Evolutionary conservation across 441 rosid species (phyloP).

Genomic region (Geranium incanum): DNA sequence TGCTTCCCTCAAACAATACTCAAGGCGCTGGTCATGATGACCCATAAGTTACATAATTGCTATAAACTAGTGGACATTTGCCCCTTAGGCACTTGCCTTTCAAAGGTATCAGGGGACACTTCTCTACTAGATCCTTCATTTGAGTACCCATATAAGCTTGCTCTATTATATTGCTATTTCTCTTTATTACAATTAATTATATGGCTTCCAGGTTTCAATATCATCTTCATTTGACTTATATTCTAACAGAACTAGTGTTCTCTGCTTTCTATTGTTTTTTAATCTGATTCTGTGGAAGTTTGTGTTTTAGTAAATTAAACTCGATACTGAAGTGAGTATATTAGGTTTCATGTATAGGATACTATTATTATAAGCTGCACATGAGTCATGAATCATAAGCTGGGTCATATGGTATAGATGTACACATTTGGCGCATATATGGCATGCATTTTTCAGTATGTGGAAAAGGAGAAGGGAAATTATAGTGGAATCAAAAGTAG

Average conservation of each 20-base stretch:
- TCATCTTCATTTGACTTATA: background rate
- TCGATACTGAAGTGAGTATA: background rate
- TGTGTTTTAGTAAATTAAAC: background rate
- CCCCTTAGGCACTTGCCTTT: background rate
- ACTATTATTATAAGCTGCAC: background rate
- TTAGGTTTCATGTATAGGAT: background rate
- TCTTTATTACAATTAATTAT: too few species aligned
- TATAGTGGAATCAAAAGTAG: background rate
- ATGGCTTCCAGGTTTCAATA: background rate
- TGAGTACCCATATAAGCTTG: background rate
- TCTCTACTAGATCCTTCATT: background rate
- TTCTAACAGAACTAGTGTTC: background rate
- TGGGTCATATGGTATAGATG: background rate
- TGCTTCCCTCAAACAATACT: constrained; percentile 21
- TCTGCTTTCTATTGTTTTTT: background rate
- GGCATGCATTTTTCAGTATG: background rate
- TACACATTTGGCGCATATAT: background rate
- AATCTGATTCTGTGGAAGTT: background rate
- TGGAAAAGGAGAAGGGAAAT: background rate
- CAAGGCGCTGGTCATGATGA: constrained; percentile 19
- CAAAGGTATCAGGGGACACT: background rate
- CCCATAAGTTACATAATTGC: constrained; percentile 2
- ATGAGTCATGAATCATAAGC: background rate
- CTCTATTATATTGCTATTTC: background rate
- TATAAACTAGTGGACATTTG: background rate